Base-by-base conservation (phyloP, 441 rosid genomes). In the Daphne laureola region DNA sequence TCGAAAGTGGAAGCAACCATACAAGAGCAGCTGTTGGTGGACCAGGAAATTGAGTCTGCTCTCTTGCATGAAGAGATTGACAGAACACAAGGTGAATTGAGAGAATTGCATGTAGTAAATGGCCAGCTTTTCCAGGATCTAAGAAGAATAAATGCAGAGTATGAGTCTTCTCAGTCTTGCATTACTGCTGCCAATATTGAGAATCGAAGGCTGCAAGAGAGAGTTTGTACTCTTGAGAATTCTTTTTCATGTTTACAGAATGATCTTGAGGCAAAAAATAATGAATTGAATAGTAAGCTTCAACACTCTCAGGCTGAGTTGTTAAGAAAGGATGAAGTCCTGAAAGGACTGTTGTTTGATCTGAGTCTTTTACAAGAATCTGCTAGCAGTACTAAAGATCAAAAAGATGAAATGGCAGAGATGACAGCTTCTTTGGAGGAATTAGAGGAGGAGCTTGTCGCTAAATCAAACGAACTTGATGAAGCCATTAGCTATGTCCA, bases 331-430 rank as follows among this genome's bases (percentile, higher is more conserved):
- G 91, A 93, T 58, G 93, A 86, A 35, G 77, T 93, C 73, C 51
- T 90, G 26, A 78, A 78, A 54, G 99, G 97, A 48, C 68, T 93
- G 61, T 73, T 74, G 65, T 93, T 93, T 78, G 99, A 93, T 74
- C 76, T 93, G 55, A 83, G 95, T 73, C 72, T 90, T 61, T 63
- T 93, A 67, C 99, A 93, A 66, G 99, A 93, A 64, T 87, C 99
- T 62, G 89, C 95, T 53, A 90, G 97, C 51, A 81, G 62, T 59
- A 68, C 80, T 17, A 84, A 68, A 62, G 99, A 93, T 68, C 86
- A 79, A 67, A 85, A 85, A 68, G 96, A 90, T 72, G 83, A 85
- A 70, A 75, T 87, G 54, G 83, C 79, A 64, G 90, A 83, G 71
- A 70, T 84, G 73, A 70, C 63, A 64, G 74, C 78, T 64, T 70